These are phyloP conservation scores for Smittium mucronatum DNA, from an alignment of 371 early-diverging fungal genomes.

Conservation along the genomic window DNA sequence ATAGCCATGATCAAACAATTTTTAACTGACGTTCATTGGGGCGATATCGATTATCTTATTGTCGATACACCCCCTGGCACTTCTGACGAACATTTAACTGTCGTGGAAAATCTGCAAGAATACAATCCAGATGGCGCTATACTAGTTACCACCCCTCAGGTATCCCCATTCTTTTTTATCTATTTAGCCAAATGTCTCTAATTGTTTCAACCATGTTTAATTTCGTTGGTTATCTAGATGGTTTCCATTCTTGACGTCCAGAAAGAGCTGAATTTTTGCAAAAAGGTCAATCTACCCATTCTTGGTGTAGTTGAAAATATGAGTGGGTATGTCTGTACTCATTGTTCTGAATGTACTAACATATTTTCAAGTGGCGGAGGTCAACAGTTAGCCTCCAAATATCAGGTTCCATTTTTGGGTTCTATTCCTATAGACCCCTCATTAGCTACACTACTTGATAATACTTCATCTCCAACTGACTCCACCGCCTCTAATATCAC, in stretches of 20 bases:
- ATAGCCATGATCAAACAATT: conserved; percentile 90
- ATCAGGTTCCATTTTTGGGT: conserved; percentile 62
- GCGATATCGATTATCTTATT: conserved; percentile 82
- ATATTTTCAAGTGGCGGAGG: conserved; percentile 90
- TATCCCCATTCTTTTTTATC: background rate
- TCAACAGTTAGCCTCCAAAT: conserved; percentile 70
- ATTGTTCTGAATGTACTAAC: conserved; percentile 86
- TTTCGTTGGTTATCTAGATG: conserved; percentile 10
- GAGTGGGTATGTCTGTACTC: conserved; percentile 48
- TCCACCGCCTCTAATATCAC: background rate
- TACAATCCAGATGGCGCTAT: conserved; percentile 71
- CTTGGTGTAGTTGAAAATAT: conserved; percentile 98
- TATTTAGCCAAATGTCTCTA: background rate
- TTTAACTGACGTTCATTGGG: conserved; percentile 92
- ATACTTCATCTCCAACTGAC: conserved; percentile 12
- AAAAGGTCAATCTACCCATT: conserved; percentile 76
- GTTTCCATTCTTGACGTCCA: conserved; percentile 91
- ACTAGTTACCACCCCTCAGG: conserved; percentile 94
- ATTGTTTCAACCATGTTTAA: conserved; percentile 2
- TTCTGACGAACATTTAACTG: conserved; percentile 94
- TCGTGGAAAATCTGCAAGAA: conserved; percentile 34
- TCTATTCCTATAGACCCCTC: conserved; percentile 74
- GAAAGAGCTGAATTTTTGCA: conserved; percentile 92
- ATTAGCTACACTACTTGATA: conserved; percentile 30
- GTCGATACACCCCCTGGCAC: conserved; percentile 99